These are phyloP conservation scores for Nakazawaea molendinolei DNA, from an alignment of 805 yeast genomes.

Conservation along the genomic window DNA sequence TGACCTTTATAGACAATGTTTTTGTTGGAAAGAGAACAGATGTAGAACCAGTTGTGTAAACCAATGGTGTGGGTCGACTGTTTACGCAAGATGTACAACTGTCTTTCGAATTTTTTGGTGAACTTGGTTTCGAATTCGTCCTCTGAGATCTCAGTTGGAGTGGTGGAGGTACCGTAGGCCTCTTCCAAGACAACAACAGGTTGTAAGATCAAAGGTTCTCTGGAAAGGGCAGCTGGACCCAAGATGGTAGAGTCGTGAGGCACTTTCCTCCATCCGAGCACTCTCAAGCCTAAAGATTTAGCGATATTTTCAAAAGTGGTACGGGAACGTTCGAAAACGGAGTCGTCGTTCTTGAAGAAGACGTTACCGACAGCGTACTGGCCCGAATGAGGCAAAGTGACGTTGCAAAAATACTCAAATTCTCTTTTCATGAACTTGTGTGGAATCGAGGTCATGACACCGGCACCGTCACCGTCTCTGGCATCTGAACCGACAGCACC, in stretches of 20 bases:
- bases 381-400: slow-evolving; percentile 68
- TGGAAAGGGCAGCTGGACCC: slow-evolving; percentile 89
- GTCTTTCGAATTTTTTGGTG: slow-evolving; percentile 70
- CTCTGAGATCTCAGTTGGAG: slow-evolving; percentile 30
- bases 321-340: slow-evolving; percentile 63
- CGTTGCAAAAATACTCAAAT: slow-evolving; percentile 61
- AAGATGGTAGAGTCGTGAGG: slow-evolving; percentile 92
- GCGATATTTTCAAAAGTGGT: slow-evolving; percentile 81
- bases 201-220: slow-evolving; percentile 88
- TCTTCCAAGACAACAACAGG: slow-evolving; percentile 78
- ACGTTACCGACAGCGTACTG: slow-evolving; percentile 95
- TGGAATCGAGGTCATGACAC: slow-evolving; percentile 88
- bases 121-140: slow-evolving; percentile 50
- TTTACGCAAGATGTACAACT: slow-evolving; percentile 80
- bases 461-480: slow-evolving; percentile 98
- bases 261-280: slow-evolving; percentile 91
- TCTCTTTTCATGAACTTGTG: slow-evolving; percentile 83
- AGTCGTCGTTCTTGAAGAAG: slow-evolving; percentile 82
- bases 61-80: slow-evolving; percentile 89
- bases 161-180: slow-evolving; percentile 33
- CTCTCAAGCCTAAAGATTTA: slow-evolving; percentile 63
- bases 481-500: slow-evolving; percentile 97
- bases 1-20: slow-evolving; percentile 97
- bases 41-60: slow-evolving; percentile 94
- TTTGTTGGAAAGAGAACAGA: slow-evolving; percentile 82